Conservation (phyloP, 352 stramenopile species). For the Globisporangium megalacanthum region DNA sequence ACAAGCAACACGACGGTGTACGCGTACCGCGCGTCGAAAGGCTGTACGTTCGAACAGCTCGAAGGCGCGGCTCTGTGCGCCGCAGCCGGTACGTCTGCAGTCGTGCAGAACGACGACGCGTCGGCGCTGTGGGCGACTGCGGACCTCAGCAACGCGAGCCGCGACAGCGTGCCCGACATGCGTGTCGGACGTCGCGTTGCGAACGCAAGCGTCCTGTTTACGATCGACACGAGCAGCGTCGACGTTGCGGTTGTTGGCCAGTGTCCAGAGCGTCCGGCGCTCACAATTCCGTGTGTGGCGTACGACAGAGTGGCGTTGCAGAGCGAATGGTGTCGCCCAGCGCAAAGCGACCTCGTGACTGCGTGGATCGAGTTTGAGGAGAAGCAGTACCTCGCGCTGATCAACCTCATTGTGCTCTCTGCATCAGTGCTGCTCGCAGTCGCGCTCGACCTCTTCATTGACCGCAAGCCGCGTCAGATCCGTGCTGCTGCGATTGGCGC, state of each 20-base stretch:
- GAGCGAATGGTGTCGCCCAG: slow-evolving; percentile 25
- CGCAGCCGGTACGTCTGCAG: background rate
- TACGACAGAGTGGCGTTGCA: slow-evolving; percentile 11
- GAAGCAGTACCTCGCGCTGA: slow-evolving; percentile 19
- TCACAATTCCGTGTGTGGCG: slow-evolving; percentile 21
- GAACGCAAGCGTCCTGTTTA: slow-evolving; percentile 9
- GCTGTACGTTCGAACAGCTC: slow-evolving; percentile 8
- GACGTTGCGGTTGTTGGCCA: slow-evolving; percentile 2
- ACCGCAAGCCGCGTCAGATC: slow-evolving; percentile 19
- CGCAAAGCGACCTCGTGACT: slow-evolving; percentile 14
- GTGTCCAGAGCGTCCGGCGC: slow-evolving; percentile 12
- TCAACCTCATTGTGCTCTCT: slow-evolving; percentile 23
- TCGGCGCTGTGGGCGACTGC: slow-evolving; percentile 19
- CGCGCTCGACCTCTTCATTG: slow-evolving; percentile 23
- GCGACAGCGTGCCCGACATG: background rate
- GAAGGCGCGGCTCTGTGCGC: slow-evolving; percentile 12
- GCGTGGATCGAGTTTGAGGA: slow-evolving; percentile 26
- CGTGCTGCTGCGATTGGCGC: slow-evolving; percentile 5
- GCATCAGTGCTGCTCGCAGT: slow-evolving; percentile 21
- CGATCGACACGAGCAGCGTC: slow-evolving; percentile 16
- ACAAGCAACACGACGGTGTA: slow-evolving; percentile 8
- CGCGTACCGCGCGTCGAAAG: slow-evolving; percentile 8
- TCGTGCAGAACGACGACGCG: slow-evolving; percentile 3
- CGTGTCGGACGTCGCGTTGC: background rate
- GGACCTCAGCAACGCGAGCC: slow-evolving; percentile 12